Percentiles rank a stretch among this genome's conserved stretches.
Evolutionary conservation across 192 early-diverging fungal genomes (phyloP).

Genomic region (Allomyces javanicus): DNA sequence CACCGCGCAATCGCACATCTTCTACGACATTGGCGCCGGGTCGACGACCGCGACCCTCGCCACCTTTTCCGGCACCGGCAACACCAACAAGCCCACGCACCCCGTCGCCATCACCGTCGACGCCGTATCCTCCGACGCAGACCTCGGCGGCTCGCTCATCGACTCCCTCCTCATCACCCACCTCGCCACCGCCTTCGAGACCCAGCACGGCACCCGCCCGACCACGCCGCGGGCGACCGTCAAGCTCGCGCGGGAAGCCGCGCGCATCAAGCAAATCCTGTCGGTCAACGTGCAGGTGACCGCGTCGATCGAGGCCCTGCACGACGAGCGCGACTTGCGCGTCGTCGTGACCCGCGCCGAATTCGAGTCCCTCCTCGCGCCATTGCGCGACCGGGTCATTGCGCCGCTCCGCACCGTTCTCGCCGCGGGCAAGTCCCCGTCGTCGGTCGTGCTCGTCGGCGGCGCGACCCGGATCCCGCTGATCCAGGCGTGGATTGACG

Average conservation of each 20-base stretch:
- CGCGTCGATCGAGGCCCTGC: conserved; percentile 71
- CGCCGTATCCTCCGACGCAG: conserved; percentile 58
- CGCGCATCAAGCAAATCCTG: conserved; percentile 86
- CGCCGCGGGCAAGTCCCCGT: conserved; percentile 21
- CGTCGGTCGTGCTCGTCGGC: conserved; percentile 85
- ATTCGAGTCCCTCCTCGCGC: conserved; percentile 47
- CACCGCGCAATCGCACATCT: conserved; percentile 60
- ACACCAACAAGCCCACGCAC: conserved; percentile 39
- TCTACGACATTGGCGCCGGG: conserved; percentile 96
- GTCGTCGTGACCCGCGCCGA: conserved; percentile 51
- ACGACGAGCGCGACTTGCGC: conserved; percentile 71
- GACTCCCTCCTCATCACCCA: conserved; percentile 65
- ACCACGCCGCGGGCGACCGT: conserved; percentile 56
- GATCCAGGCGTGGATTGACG: conserved; percentile 49
- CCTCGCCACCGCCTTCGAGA: conserved; percentile 57
- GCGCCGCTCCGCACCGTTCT: conserved; percentile 32
- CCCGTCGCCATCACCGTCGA: conserved; percentile 41
- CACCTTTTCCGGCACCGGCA: conserved; percentile 40
- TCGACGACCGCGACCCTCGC: conserved; percentile 78
- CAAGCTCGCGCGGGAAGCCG: conserved; percentile 77
- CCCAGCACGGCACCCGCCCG: conserved; percentile 11
- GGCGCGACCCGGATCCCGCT: conserved; percentile 76
- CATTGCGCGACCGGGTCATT: conserved; percentile 45
- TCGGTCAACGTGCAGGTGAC: conserved; percentile 78
- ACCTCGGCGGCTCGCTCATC: conserved; percentile 70